Evolutionary conservation across 2,329 filamentous ascomycete species (phyloP), one percentile per base, ranked within the genome.

Genomic region (Macrophomina phaseolina): DNA sequence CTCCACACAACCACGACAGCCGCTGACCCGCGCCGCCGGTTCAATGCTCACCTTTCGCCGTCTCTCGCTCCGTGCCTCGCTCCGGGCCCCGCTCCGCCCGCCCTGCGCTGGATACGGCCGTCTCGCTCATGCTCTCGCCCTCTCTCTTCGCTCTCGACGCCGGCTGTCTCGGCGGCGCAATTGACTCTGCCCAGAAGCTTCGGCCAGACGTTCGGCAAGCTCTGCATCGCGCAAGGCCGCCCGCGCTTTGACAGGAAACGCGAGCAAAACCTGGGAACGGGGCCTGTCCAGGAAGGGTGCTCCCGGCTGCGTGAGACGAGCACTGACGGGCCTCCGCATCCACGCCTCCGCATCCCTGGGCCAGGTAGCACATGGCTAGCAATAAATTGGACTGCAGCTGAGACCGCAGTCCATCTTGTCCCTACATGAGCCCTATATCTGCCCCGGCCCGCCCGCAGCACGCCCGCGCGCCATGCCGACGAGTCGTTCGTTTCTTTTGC

Each of bases 141-240:
- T 30, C 48, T 11, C 18, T 30, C 42, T 45, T 14, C 42, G 16
- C 18, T 5, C 30, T 36, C 16, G 32, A n/a, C 4, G 32, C 11
- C 18, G 32, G 23, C 18, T 30, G 55, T 12, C 36, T 7, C 38
- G 55, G 55, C 9, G 36, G 42, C 38, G 38, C 38, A 42, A 14
- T 49, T 49, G 42, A 28, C 58, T 49, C 32, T 16, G 32, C 16
- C 11, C 58, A 16, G 18, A 38, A 49, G 30, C 58, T 18, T 28
- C 30, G 45, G 45, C 40, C 23, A 36, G 30, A 36, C 28, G 45
- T 48, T 34, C 42, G 32, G 58, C 42, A 12, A n/a, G 18, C 53
- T 5, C 30, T 16, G 58, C 42, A 62, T 49, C 38, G 58, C 42
- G 42, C 58, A 62, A 62, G 52, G 58, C 58, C 12, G 58, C 58